Base-by-base conservation (phyloP, 169 alveolate species). In the Plasmodium gonderi region DNA sequence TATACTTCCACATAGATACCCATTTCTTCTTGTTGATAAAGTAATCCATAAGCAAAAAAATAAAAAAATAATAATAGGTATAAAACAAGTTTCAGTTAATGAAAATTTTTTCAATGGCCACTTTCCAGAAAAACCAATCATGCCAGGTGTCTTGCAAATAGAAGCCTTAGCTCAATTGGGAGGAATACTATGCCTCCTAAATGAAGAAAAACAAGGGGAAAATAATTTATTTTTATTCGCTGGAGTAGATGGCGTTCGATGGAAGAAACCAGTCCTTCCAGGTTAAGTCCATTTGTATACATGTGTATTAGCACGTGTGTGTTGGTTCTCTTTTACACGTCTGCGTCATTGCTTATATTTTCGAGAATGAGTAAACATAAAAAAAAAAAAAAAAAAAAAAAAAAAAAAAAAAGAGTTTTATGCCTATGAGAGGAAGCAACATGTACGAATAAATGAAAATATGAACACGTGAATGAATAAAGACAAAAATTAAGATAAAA, bases 111-210 rank as follows among this genome's bases (percentile, higher is more conserved):
- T 95, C 82, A 95, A 91, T 67, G 96, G 96, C 5, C 96, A 95
- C 67, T 95, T 95, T 76, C 96, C 96, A 3, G 69, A 74, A 36
- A 67, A 95, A 40, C 91, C 95, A 5, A 82, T 95, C 20, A 79
- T 95, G 95, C 96, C 96, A 1, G 96, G 96, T 11, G 96, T 95
- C 20, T 74, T 95, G 47, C 96, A 95, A 90, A 76, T 95, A 4
- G 96, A 95, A 72, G 96, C 96, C 1, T 82, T 95, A 33, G 96
- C 96, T 2, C 96, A 95, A 60, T 91, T 95, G 65, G 96, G 94
- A 5, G 96, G 96, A 4, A 79, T 95, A 31, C 83, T 95, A 74
- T 92, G 95, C 1, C 92, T 95, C 82, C 92, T 81, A 92, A 90
- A 72, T 79, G 94, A 93, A 3, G 90, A 92, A 14, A 79, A 67